Conservation (phyloP, 176 grass and related monocot genomes). For the Canna indica region DNA sequence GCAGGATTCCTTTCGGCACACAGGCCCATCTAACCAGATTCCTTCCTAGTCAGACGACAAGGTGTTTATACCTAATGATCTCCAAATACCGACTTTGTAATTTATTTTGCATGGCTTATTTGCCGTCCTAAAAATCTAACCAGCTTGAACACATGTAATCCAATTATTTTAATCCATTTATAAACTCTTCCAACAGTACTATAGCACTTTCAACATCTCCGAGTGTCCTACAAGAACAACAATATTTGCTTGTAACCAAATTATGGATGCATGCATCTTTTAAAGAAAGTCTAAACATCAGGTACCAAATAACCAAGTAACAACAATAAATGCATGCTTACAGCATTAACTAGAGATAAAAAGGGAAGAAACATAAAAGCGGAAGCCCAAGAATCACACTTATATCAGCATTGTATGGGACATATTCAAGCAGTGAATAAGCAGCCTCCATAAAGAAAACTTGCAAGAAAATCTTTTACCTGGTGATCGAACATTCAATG, state of each 20-base stretch:
- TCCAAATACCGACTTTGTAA: too few species aligned
- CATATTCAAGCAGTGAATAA: neutral
- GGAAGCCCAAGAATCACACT: neutral
- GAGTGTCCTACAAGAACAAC: too few species aligned
- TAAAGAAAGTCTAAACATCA: neutral
- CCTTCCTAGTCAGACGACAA: too few species aligned
- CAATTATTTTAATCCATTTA: neutral
- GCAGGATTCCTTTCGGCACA: too few species aligned
- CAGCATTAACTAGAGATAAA: neutral
- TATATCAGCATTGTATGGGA: neutral
- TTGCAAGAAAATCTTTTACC: slow-evolving; percentile 19
- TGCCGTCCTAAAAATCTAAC: too few species aligned
- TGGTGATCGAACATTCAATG: slow-evolving; percentile 89
- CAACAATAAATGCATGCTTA: neutral
- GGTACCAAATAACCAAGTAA: neutral
- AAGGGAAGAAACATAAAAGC: neutral
- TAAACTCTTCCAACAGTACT: too few species aligned
- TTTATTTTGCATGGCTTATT: too few species aligned
- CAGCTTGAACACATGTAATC: neutral
- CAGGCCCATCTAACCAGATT: too few species aligned
- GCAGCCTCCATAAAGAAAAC: neutral
- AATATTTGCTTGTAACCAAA: neutral
- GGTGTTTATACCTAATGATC: too few species aligned
- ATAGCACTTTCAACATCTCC: too few species aligned
- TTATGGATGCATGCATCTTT: neutral